These are phyloP conservation scores for Clathrospora elynae DNA, from an alignment of 2,329 filamentous ascomycete species.

Conservation along the genomic window DNA sequence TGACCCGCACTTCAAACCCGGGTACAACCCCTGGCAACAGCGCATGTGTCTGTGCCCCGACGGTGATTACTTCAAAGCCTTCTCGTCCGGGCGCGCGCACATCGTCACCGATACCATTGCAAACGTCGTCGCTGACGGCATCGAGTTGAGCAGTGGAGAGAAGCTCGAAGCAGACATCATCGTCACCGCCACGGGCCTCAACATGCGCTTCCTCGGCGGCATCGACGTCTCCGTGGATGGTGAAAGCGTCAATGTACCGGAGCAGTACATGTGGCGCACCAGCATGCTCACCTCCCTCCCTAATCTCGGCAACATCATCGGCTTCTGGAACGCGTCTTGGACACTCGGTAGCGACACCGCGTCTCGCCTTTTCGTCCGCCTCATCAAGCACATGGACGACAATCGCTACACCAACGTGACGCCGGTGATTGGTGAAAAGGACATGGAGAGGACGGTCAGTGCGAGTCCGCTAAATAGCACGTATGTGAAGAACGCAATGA, in stretches of 20 bases:
- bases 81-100: constrained; percentile 57
- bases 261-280: constrained; percentile 65
- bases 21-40: constrained; percentile 67
- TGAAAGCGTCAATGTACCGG: constrained; percentile 50
- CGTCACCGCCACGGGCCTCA: constrained; percentile 68
- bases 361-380: constrained; percentile 55
- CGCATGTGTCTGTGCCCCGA: constrained; percentile 72
- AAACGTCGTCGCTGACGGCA: constrained; percentile 55
- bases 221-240: constrained; percentile 60
- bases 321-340: constrained; percentile 67
- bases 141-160: constrained; percentile 55
- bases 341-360: constrained; percentile 65
- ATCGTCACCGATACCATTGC: constrained; percentile 63
- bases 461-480: constrained; percentile 57
- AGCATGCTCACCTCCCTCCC: constrained; percentile 67
- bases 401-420: constrained; percentile 52
- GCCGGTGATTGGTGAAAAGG: constrained; percentile 51
- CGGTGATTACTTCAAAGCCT: constrained; percentile 62
- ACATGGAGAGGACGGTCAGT: constrained; percentile 47
- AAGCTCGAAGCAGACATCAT: constrained; percentile 65
- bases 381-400: constrained; percentile 58
- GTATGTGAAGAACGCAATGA: constrained; percentile 54
- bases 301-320: constrained; percentile 63
- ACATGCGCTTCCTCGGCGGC: constrained; percentile 60
- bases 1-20: constrained; percentile 55